Conservation (phyloP, 2,329 filamentous ascomycete genomes). For the Dendryphion nanum region DNA sequence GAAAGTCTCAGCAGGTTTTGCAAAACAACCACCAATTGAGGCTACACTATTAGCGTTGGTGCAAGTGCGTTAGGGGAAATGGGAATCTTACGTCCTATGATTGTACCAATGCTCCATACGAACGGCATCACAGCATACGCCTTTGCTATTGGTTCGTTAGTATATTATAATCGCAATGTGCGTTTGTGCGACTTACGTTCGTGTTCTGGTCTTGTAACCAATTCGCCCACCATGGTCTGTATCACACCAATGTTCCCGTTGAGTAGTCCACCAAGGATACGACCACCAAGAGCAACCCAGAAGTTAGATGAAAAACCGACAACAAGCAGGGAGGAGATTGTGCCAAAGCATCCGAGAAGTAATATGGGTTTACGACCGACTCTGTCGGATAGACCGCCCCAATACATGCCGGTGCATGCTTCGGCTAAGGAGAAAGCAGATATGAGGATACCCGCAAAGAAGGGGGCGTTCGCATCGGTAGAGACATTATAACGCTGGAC, state of each 20-base stretch:
- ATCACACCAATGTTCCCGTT: constrained; percentile 92
- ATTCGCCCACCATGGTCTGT: constrained; percentile 86
- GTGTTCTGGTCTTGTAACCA: constrained; percentile 79
- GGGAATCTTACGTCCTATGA: constrained; percentile 60
- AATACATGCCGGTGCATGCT: constrained; percentile 74
- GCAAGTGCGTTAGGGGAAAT: not conserved
- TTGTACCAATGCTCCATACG: constrained; percentile 87
- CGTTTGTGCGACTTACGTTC: constrained; percentile 64
- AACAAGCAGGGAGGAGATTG: constrained; percentile 76
- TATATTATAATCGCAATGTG: not conserved
- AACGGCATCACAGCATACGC: constrained; percentile 94
- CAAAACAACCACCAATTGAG: constrained; percentile 82
- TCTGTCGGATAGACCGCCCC: constrained; percentile 40
- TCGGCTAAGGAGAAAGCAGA: constrained; percentile 90
- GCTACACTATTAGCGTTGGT: constrained; percentile 40
- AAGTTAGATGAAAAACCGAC: constrained; percentile 83
- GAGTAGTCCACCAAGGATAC: constrained; percentile 75
- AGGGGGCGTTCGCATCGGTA: constrained; percentile 58
- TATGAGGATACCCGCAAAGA: constrained; percentile 84
- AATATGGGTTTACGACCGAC: constrained; percentile 42
- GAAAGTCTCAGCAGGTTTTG: constrained; percentile 72
- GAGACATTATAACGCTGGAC: constrained; percentile 37
- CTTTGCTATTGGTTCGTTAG: constrained; percentile 55
- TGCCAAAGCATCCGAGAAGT: constrained; percentile 63
- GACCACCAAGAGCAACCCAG: constrained; percentile 75